Evolutionary conservation across 306 rosid species (phyloP).

Genomic region (Luffa aegyptiaca): DNA sequence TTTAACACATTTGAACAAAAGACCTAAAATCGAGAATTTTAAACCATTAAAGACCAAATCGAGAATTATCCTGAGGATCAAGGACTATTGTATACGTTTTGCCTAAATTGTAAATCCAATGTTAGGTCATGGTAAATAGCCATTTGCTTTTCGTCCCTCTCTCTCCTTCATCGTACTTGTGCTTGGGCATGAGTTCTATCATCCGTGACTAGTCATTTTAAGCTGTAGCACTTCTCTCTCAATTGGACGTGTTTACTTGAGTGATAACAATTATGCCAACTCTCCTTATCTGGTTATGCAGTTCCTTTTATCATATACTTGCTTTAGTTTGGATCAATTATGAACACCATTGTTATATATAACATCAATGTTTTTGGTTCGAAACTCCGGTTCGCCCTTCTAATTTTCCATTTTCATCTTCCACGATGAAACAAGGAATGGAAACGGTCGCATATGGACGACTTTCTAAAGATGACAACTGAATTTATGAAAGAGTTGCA

Average conservation of each 20-base stretch:
- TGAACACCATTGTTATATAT: neutral
- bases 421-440: constrained; percentile 42
- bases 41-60: neutral
- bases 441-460: constrained; percentile 49
- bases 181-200: neutral
- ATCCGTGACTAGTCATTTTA: neutral
- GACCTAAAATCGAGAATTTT: neutral
- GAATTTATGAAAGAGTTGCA: constrained; percentile 50
- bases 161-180: neutral
- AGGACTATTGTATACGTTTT: neutral
- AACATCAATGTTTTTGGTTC: neutral
- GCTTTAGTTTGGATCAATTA: neutral
- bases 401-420: neutral
- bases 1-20: neutral
- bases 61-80: neutral
- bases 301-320: neutral
- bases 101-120: neutral
- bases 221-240: neutral
- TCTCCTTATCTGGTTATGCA: neutral
- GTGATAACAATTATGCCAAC: neutral
- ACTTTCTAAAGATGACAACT: constrained; percentile 60
- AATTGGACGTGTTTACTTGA: neutral
- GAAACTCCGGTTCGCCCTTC: neutral
- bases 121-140: neutral
- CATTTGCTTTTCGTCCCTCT: neutral